Percentiles rank a stretch among this genome's conserved stretches.
phyloP scores from a whole-genome alignment of 2,329 filamentous ascomycete genomes.

The Aspergillus sp. region DNA sequence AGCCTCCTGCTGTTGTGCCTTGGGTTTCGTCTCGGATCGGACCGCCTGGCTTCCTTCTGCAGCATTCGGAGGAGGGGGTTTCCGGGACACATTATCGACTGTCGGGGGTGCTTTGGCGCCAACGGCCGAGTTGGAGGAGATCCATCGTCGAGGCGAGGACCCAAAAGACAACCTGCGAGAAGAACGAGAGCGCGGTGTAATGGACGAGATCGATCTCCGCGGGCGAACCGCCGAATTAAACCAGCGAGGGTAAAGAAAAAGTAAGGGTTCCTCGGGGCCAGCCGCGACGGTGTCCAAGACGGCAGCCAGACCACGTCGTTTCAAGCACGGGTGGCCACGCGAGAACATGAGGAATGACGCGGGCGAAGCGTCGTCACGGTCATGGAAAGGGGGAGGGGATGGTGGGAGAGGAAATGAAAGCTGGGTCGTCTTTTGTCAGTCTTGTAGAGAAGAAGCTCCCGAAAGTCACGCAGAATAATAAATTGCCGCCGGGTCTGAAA shows the following conservation, averaged over 20 bases:
- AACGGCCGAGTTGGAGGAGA: conserved; percentile 14
- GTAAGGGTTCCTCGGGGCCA: conserved; percentile 42
- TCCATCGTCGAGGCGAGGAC: conserved; percentile 22
- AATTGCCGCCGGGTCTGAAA: conserved; percentile 12
- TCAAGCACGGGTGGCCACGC: conserved; percentile 41
- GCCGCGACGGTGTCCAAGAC: conserved; percentile 36
- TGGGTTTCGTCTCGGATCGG: neutral
- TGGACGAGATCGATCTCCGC: conserved; percentile 19
- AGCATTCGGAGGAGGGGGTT: neutral
- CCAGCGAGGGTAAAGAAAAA: conserved; percentile 48
- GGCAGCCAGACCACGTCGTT: conserved; percentile 37
- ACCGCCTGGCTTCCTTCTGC: neutral
- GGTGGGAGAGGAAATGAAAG: conserved; percentile 5
- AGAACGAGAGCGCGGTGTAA: neutral
- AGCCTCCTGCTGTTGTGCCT: neutral
- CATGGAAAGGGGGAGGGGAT: conserved; percentile 13
- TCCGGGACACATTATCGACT: neutral
- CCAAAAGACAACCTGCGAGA: conserved; percentile 11
- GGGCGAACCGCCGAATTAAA: conserved; percentile 28
- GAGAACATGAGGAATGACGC: conserved; percentile 40
- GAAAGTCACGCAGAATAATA: conserved; percentile 18
- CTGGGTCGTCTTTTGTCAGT: neutral
- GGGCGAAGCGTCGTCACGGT: conserved; percentile 11
- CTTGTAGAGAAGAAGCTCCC: conserved; percentile 8
- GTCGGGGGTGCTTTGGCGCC: neutral